These are phyloP conservation scores for Przewalskia tangutica DNA, from an alignment of 257 asterid genomes.

Conservation along the genomic window DNA sequence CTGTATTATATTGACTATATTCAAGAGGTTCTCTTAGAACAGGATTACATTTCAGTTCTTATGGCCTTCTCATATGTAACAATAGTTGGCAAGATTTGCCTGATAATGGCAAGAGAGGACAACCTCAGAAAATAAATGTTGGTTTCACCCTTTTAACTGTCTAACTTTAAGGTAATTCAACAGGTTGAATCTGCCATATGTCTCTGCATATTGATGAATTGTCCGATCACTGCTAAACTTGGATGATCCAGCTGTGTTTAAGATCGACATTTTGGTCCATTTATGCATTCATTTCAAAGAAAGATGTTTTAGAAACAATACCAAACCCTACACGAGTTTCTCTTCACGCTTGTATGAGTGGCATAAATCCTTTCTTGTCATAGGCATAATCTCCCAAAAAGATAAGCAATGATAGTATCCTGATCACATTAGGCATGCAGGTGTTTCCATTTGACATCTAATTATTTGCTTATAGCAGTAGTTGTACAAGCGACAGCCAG, in stretches of 20 bases:
- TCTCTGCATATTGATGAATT: slow-evolving; percentile 64
- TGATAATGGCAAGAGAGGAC: background rate
- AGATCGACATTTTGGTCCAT: slow-evolving; percentile 82
- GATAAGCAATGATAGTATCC: background rate
- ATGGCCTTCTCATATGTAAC: background rate
- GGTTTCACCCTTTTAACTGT: background rate
- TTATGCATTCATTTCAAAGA: slow-evolving; percentile 24
- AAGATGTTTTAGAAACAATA: background rate
- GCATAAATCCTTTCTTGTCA: background rate
- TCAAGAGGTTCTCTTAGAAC: background rate
- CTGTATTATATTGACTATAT: background rate
- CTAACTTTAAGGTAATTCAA: slow-evolving; percentile 23
- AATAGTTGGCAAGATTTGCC: background rate
- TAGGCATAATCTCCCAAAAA: background rate
- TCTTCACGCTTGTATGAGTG: background rate
- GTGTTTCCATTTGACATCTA: background rate
- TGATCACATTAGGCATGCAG: background rate
- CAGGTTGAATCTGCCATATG: slow-evolving; percentile 58
- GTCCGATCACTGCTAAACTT: slow-evolving; percentile 91
- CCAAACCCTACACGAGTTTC: background rate
- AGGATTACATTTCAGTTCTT: background rate
- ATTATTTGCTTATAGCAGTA: background rate
- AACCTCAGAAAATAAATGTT: background rate
- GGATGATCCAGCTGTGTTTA: slow-evolving; percentile 75
- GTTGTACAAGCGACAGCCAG: background rate